A percentile compares a stretch with the other conserved stretches of the same genome.
These are phyloP conservation scores for Discostella pseudostelligera DNA, from an alignment of 108 stramenopile genomes.

Conservation along the genomic window DNA sequence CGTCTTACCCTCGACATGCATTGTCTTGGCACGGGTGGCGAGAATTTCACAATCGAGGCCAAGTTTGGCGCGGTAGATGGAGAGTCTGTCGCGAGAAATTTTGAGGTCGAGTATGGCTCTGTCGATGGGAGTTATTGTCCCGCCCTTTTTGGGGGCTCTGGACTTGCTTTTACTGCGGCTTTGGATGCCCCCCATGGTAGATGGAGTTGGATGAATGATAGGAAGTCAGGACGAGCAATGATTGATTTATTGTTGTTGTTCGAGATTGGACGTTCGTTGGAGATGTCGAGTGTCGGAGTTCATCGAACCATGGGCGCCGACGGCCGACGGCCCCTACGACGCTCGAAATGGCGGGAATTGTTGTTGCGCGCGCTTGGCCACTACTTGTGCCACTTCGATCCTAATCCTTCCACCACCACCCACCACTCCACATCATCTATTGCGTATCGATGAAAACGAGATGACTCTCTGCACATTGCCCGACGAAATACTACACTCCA, in stretches of 20 bases:
- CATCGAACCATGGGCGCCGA: too few species aligned
- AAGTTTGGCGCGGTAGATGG: conserved; percentile 66
- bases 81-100: conserved; percentile 82
- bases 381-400: too few species aligned
- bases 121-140: conserved; percentile 67
- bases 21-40: conserved; percentile 62
- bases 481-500: conserved; percentile 40
- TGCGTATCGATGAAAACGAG: neutral
- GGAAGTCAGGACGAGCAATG: too few species aligned
- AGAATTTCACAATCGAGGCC: conserved; percentile 63
- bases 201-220: too few species aligned
- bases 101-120: conserved; percentile 89
- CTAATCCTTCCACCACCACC: neutral
- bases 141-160: conserved; percentile 10
- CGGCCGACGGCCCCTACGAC: too few species aligned
- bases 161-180: conserved; percentile 24
- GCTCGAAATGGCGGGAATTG: too few species aligned
- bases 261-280: too few species aligned
- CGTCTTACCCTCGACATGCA: conserved; percentile 62
- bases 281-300: too few species aligned
- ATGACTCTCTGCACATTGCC: conserved; percentile 29
- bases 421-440: neutral
- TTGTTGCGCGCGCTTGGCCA: too few species aligned
- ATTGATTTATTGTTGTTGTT: too few species aligned
- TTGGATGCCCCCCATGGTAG: conserved; percentile 35